Conservation (phyloP, 2,329 filamentous ascomycete species). For the Bisporella sp. region DNA sequence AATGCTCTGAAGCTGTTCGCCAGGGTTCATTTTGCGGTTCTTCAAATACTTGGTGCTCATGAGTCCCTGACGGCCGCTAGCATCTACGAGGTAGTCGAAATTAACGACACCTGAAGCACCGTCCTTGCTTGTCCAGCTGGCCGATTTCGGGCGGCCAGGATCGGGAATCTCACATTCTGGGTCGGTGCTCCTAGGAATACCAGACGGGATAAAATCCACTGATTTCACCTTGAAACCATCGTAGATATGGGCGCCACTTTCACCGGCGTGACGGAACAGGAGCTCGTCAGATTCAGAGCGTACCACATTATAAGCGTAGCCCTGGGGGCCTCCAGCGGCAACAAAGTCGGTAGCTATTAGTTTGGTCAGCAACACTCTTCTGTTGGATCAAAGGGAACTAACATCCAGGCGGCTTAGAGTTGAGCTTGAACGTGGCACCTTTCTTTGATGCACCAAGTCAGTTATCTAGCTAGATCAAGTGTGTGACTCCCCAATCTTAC, state of each 20-base stretch:
- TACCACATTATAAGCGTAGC: constrained; percentile 38
- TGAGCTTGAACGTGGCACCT: background rate
- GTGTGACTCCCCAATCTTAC: constrained; percentile 8
- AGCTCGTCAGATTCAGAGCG: constrained; percentile 39
- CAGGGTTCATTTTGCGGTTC: constrained; percentile 38
- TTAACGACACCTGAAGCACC: constrained; percentile 30
- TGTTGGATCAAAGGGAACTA: background rate
- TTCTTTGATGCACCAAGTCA: background rate
- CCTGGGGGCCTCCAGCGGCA: constrained; percentile 25
- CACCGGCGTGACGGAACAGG: constrained; percentile 35
- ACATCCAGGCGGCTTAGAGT: background rate
- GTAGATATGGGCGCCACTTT: constrained; percentile 33
- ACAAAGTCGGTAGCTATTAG: background rate
- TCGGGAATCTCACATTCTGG: constrained; percentile 3
- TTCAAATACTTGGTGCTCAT: constrained; percentile 41
- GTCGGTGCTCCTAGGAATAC: background rate
- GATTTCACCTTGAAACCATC: constrained; percentile 31
- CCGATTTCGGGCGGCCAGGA: constrained; percentile 29
- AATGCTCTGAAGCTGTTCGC: constrained; percentile 35
- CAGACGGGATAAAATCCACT: background rate
- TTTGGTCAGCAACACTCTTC: background rate
- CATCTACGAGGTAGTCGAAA: constrained; percentile 43
- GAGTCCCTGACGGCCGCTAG: constrained; percentile 37
- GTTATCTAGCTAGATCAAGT: background rate
- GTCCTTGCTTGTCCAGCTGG: constrained; percentile 29